Base-by-base conservation (phyloP, 345 rosid genomes). In the Ceriops zippeliana region DNA sequence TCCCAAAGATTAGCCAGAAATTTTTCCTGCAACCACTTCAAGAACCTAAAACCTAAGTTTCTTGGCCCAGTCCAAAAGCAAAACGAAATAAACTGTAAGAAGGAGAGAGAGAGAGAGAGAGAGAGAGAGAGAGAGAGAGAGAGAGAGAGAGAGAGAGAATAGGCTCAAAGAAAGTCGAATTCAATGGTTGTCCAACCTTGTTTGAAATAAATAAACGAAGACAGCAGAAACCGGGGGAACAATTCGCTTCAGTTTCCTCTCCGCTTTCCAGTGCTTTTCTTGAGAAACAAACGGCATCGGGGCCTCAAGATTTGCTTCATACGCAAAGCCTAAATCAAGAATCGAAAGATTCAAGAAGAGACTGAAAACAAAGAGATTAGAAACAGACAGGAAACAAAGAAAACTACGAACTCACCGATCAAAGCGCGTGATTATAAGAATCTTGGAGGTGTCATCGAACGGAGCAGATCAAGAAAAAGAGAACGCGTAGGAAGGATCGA, bases 401-500 rank as follows among this genome's bases (percentile, higher is more conserved):
- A 56, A 63, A 24, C 37, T 4, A 22, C 24, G 62, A 62, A 70
- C 68, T 71, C 49, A 71, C 68, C 74, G 58, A 59, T 69, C 70
- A 59, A 49, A 63, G 49, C 49, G 4, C 17, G 16, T 2, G 16
- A 10, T 11, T 0, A 38, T 38, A 3, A 42, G 4, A 15, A 42
- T 42, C 37, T 34, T 34, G 37, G 37, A 9, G 10, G 2, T 7
- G 37, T 10, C 9, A 32, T 32, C 37, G 9, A 34, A 9, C 37
- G 1, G 37, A 34, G 37, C 37, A 42, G 16, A 42, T 42, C 49
- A 42, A 42, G 49, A 42, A 42, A 38, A 3, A 13, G 17, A 42
- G 49, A 42, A 2, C 49, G 49, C 5, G 49, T 13, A 42, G 16
- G 5, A 15, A 15, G 1, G 49, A 42, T 42, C 49, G 49, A 42